phyloP scores from a whole-genome alignment of 148 eudicot species.

The Cornus controversa region DNA sequence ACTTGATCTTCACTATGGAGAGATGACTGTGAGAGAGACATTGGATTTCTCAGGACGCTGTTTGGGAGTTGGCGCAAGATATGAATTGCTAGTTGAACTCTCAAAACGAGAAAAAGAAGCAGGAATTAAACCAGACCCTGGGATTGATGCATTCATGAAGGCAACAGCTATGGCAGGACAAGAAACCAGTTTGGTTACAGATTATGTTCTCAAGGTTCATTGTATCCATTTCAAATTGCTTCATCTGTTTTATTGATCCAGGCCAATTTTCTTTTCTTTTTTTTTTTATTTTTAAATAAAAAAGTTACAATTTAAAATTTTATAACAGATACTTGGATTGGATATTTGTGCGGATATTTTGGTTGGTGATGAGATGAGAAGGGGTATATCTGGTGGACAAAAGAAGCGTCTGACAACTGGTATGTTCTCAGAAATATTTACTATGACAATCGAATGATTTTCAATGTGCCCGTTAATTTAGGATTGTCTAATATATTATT shows the following conservation, averaged over 20 bases:
- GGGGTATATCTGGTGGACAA: constrained; percentile 93
- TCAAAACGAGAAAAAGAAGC: constrained; percentile 61
- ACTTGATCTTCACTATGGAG: constrained; percentile 73
- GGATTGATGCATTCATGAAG: constrained; percentile 79
- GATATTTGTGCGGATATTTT: constrained; percentile 62
- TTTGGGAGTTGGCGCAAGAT: constrained; percentile 72
- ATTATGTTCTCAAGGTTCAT: constrained; percentile 75
- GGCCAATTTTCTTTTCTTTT: neutral
- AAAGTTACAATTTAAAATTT: neutral
- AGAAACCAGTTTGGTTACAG: constrained; percentile 57
- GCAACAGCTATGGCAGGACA: constrained; percentile 62
- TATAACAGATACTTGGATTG: constrained; percentile 39
- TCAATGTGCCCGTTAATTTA: too few species aligned
- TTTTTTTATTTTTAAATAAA: neutral
- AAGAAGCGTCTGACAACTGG: constrained; percentile 91
- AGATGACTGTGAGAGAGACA: constrained; percentile 90
- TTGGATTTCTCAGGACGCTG: constrained; percentile 75
- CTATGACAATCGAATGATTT: neutral
- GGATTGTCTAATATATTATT: too few species aligned
- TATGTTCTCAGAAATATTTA: constrained; percentile 22
- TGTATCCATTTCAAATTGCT: neutral
- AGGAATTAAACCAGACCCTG: constrained; percentile 70
- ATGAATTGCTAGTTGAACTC: constrained; percentile 51
- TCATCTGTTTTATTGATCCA: neutral
- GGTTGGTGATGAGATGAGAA: constrained; percentile 79